Base-by-base conservation (phyloP, 768 basidiomycete species). In the Boletus eberwhitei region DNA sequence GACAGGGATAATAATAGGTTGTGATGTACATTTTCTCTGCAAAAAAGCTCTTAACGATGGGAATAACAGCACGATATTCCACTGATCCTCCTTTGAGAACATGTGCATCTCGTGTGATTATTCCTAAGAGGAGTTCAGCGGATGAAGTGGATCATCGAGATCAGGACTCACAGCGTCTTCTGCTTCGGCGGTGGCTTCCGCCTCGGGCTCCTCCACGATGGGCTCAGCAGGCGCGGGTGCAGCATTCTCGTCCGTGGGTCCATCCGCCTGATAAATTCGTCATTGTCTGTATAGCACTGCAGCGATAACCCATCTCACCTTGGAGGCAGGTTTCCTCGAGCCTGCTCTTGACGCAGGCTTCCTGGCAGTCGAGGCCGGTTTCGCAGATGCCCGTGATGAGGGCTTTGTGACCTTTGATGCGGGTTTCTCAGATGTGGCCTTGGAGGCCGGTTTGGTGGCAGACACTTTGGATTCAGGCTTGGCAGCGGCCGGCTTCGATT, bases 271-370 rank as follows among this genome's bases (percentile, higher is more conserved):
- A 17, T 31, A 21, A 40, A 24, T 34, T 26, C 38, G 43, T 59
- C 44, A 58, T n/a, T 16, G 11, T n/a, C 32, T 39, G 35, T 29
- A 35, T 2, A 13, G 44, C 8, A 42, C 21, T 34, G 46, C 9
- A 42, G 38, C 38, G 55, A 49, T 46, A 38, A 37, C 6, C 4
- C 12, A 49, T 55, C 63, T 64, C 22, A 74, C 84, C 81, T 84
- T 86, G 45, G 83, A 85, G n/a, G 71, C 74, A 53, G 85, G 84
- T 68, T 85, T 85, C 76, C 78, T 82, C 14, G 83, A 85, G 31
- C 75, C 72, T 29, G 82, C 83, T 59, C 81, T 73, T 47, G 83
- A 84, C 19, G 79, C 73, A 8, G 84, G 82, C 66, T 84, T 84
- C 48, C 70, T 78, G 21, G 62, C 71, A 17, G 73, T 73, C 8